Conservation (phyloP, 352 stramenopile species). For the Thraustotheca clavata region DNA sequence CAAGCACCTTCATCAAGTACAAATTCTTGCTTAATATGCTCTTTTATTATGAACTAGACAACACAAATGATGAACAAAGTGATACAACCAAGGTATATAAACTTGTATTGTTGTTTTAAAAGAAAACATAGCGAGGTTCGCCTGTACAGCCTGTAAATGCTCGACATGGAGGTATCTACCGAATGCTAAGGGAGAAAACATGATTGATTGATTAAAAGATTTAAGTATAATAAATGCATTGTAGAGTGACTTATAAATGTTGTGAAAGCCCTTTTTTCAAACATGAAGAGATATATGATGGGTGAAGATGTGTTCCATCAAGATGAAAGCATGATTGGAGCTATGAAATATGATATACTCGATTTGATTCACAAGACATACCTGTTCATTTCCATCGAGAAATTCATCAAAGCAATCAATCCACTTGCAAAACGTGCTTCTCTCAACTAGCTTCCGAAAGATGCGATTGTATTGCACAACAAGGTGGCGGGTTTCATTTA, state of each 20-base stretch:
- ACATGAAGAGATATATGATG: conserved; percentile 40
- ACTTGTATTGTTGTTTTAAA: not conserved
- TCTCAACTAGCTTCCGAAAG: conserved; percentile 35
- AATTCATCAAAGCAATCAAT: conserved; percentile 86
- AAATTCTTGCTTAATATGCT: too few relatives aligned
- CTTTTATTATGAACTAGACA: too few relatives aligned
- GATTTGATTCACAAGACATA: conserved; percentile 16
- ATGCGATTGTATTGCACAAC: conserved; percentile 80
- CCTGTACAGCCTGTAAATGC: conserved; percentile 33
- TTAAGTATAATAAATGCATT: not conserved
- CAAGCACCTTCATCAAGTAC: too few relatives aligned
- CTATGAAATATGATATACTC: conserved; percentile 21
- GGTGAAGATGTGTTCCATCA: conserved; percentile 83
- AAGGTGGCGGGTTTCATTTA: conserved; percentile 77
- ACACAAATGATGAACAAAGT: too few relatives aligned
- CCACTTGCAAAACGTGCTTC: conserved; percentile 58
- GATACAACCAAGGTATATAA: conserved; percentile 17
- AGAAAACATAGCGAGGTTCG: conserved; percentile 23
- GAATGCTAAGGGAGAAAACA: conserved; percentile 34
- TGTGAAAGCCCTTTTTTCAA: not conserved
- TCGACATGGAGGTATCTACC: conserved; percentile 68
- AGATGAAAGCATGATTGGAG: conserved; percentile 45
- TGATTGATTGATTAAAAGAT: not conserved
- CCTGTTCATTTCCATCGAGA: conserved; percentile 36
- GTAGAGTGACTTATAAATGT: not conserved